These are phyloP conservation scores for Daldinia bambusicola DNA, from an alignment of 495 filamentous ascomycete species.

Conservation along the genomic window DNA sequence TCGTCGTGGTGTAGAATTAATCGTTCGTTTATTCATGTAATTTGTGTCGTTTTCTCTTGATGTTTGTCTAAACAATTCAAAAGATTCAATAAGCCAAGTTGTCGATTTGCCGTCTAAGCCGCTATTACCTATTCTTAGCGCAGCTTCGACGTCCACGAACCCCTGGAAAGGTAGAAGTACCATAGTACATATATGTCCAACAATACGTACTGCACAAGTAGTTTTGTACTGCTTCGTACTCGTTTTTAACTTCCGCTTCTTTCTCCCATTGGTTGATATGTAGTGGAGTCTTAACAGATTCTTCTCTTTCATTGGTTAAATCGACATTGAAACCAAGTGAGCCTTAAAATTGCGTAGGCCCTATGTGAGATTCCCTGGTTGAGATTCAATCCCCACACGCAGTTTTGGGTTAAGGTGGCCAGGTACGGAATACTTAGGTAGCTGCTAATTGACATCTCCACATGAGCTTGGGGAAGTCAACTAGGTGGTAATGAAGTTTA, in stretches of 20 bases:
- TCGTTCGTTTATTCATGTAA: conserved; percentile 1
- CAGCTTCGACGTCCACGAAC: conserved; percentile 19
- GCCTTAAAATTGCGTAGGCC: background rate
- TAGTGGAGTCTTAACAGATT: background rate
- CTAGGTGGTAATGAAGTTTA: conserved; percentile 19
- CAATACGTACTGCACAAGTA: no score
- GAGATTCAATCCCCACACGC: no score
- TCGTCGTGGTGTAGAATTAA: background rate
- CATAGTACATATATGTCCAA: background rate
- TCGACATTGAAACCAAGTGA: background rate
- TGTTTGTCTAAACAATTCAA: conserved; percentile 28
- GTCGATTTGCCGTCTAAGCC: conserved; percentile 15
- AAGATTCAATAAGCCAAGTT: conserved; percentile 29
- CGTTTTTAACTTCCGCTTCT: conserved; percentile 17
- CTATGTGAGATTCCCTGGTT: background rate
- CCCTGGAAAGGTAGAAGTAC: conserved; percentile 29
- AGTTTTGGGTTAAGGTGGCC: no score
- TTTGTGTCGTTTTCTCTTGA: conserved; percentile 7
- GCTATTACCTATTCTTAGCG: conserved; percentile 34
- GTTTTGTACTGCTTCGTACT: background rate
- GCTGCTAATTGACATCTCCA: conserved; percentile 18
- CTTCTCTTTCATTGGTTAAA: background rate
- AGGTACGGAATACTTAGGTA: no score
- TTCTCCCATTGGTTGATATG: background rate
- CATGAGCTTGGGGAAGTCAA: conserved; percentile 22